Base-by-base conservation (phyloP, 805 yeast species). In the Wickerhamiella kurtzmanii region DNA sequence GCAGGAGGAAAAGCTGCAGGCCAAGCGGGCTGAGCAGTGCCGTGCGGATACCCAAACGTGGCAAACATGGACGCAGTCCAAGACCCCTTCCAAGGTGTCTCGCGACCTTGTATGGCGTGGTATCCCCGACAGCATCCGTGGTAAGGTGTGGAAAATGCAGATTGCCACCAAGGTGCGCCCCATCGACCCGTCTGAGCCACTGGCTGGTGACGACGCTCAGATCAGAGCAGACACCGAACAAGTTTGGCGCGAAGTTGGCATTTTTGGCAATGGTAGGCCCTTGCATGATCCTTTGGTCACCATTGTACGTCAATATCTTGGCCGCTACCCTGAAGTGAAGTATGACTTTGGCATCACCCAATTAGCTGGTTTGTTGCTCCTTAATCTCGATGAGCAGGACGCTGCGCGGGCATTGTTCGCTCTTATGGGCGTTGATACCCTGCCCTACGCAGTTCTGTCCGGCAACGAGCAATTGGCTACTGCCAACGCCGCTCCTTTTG, bases 21-120 rank as follows among this genome's bases (percentile, higher is more conserved):
- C 48, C 16, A 42, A 53, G 43, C 56, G 57, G 3, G 53, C 54
- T 25, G 48, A 48, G 21, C 59, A 56, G 39, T 45, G 44, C 22
- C 47, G 48, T 16, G 36, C 32, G 8, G 58, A 65, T 48, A 51
- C 49, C 35, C 39, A 39, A 1, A 57, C 56, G 6, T 77, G 82
- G 82, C 50, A 49, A 20, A 41, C 47, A 8, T 57, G 62, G 38
- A 66, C 74, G 6, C 41, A 38, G 22, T 38, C 44, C 1, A 48
- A 47, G 36, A 45, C 28, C n/a, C 11, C 42, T 17, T 3, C 64
- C 72, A 1, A 55, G 63, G 18, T 68, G 71, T 35, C 45, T 4
- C 64, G 79, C 41, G 79, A 76, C 50, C 59, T 76, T 28, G 75
- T 79, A 75, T 77, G 82, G 82, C 62, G 79, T 35, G 79, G 79